Evolutionary conservation across 352 stramenopile species (phyloP).

Genomic region (Pseudoperonospora humuli): DNA sequence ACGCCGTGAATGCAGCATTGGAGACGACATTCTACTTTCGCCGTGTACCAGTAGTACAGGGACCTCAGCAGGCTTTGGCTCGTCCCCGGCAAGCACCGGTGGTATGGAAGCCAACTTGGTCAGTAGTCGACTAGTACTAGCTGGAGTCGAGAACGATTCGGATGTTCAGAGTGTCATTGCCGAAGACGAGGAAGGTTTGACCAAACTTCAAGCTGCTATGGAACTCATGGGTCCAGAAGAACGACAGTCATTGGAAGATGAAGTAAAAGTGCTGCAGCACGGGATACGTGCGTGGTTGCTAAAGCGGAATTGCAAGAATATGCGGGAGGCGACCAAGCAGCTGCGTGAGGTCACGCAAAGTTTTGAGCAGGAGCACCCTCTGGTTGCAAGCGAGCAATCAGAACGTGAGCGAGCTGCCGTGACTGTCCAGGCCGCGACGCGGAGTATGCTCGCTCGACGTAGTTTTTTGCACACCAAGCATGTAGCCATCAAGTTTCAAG

Average conservation of each 20-base stretch:
- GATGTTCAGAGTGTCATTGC: constrained; percentile 82
- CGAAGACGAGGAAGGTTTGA: constrained; percentile 65
- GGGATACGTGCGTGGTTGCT: constrained; percentile 85
- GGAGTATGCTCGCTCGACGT: constrained; percentile 73
- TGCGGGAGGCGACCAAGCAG: constrained; percentile 80
- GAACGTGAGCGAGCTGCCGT: constrained; percentile 69
- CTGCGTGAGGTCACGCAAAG: constrained; percentile 65
- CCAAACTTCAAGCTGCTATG: constrained; percentile 74
- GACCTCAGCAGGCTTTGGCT: constrained; percentile 20
- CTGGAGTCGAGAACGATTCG: constrained; percentile 44
- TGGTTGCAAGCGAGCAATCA: constrained; percentile 21
- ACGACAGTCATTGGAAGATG: constrained; percentile 74
- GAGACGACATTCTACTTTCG: constrained; percentile 33
- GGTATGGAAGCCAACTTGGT: constrained; percentile 21
- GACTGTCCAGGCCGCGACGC: constrained; percentile 79
- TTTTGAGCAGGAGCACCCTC: constrained; percentile 36
- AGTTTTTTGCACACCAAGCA: constrained; percentile 83
- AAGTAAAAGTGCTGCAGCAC: constrained; percentile 79
- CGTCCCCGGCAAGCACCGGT: constrained; percentile 20
- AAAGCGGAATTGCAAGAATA: constrained; percentile 82
- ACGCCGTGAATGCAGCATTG: constrained; percentile 48
- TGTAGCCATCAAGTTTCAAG: constrained; percentile 81
- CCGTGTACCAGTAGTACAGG: constrained; percentile 20
- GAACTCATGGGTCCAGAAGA: constrained; percentile 84
- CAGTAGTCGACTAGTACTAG: constrained; percentile 19